Evolutionary conservation across 163 green algal genomes (phyloP).

Genomic region (Coccomyxa subellipsoidea): DNA sequence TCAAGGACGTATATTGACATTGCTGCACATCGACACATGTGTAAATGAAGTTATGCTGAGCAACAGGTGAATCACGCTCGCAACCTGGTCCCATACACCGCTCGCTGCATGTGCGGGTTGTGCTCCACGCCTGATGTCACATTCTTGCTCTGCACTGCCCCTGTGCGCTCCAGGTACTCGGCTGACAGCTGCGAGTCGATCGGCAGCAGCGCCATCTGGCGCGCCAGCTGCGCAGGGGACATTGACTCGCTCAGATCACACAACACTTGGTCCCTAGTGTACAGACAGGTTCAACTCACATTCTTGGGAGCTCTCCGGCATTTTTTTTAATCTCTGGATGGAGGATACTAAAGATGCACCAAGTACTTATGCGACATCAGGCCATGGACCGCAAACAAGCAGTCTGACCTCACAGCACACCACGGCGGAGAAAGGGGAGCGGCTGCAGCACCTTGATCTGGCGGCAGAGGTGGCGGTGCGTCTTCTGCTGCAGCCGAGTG

Average conservation of each 20-base stretch:
- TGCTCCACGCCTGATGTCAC: background rate
- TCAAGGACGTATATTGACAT: no score
- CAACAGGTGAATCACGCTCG: no score
- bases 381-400: background rate
- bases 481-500: background rate
- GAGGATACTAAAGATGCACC: background rate
- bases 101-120: background rate
- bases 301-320: background rate
- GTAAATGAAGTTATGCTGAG: no score
- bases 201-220: constrained; percentile 4
- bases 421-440: background rate
- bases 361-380: background rate
- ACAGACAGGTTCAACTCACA: background rate
- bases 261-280: background rate
- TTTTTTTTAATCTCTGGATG: background rate
- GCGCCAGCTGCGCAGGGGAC: background rate
- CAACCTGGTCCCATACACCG: no score
- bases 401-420: background rate
- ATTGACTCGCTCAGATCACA: background rate
- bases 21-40: no score
- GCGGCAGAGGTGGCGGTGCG: constrained; percentile 6
- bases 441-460: background rate
- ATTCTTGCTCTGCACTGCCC: background rate
- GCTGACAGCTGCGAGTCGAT: background rate
- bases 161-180: background rate